A percentile compares a stretch with the other conserved stretches of the same genome.
phyloP scores from a whole-genome alignment of 2,329 filamentous ascomycete genomes.

The Aotearoamyces nothofagi region DNA sequence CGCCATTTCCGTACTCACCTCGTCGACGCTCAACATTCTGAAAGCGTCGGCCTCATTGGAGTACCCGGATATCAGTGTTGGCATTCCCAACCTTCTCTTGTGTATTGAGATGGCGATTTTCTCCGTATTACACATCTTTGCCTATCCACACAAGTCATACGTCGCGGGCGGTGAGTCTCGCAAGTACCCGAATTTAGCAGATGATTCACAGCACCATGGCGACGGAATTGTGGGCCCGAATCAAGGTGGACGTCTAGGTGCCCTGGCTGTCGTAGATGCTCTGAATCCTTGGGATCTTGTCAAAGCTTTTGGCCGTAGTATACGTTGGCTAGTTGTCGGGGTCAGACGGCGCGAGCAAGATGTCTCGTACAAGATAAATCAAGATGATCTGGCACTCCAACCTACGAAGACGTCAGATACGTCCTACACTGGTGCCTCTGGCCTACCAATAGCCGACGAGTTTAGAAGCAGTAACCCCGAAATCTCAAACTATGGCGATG shows the following conservation, averaged over 20 bases:
- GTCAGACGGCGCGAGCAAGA: conserved; percentile 42
- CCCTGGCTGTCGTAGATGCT: conserved; percentile 52
- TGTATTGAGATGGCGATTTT: conserved; percentile 81
- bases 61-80: conserved; percentile 65
- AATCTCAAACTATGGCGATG: conserved; percentile 3
- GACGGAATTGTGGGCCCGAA: conserved; percentile 34
- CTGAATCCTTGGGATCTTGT: conserved; percentile 73
- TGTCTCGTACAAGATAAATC: conserved; percentile 26
- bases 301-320: conserved; percentile 63
- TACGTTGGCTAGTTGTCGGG: conserved; percentile 70
- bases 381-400: background rate
- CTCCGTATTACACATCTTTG: conserved; percentile 62
- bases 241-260: conserved; percentile 46
- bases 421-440: background rate
- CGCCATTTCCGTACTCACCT: conserved; percentile 43
- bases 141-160: conserved; percentile 68
- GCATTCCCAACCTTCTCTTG: conserved; percentile 62
- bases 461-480: conserved; percentile 15
- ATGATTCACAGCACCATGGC: conserved; percentile 24
- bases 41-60: conserved; percentile 45
- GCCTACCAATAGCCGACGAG: conserved; percentile 17
- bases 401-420: conserved; percentile 1
- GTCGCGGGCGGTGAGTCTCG: conserved; percentile 24
- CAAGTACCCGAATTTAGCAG: conserved; percentile 31
- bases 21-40: conserved; percentile 37